Evolutionary conservation across 176 grass and related monocot genomes (phyloP).

Genomic region (Phoenix roebelenii): DNA sequence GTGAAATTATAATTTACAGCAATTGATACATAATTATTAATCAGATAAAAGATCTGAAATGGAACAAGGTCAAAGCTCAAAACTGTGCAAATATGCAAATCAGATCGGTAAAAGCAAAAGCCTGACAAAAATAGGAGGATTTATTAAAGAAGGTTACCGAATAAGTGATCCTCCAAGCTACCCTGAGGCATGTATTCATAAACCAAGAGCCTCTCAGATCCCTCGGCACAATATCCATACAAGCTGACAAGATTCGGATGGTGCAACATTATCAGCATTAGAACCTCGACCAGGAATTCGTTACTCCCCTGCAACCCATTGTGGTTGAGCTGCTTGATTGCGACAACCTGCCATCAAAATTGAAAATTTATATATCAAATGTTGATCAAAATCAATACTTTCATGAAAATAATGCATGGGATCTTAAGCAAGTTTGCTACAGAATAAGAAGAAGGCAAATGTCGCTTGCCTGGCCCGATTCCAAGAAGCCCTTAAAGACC

Average conservation of each 20-base stretch:
- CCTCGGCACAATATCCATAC: conserved; percentile 76
- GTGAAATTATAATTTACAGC: no score
- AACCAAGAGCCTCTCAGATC: conserved; percentile 80
- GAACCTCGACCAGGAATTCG: conserved; percentile 89
- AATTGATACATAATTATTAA: no score
- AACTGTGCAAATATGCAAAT: no score
- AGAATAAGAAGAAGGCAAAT: not conserved
- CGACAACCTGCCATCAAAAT: conserved; percentile 47
- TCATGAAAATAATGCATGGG: not conserved
- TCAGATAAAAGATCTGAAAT: no score
- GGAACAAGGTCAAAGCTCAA: no score
- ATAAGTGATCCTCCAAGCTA: conserved; percentile 81
- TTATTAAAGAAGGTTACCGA: conserved; percentile 39
- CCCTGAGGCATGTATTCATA: conserved; percentile 95
- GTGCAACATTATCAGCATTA: conserved; percentile 72
- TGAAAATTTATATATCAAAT: conserved; percentile 1
- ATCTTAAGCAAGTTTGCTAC: no score
- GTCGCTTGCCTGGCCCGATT: conserved; percentile 22
- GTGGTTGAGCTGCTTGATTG: conserved; percentile 78
- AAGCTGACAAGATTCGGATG: conserved; percentile 78
- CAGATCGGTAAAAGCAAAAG: no score
- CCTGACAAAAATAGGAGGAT: no score
- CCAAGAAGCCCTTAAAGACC: conserved; percentile 33
- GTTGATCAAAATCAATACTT: conserved; percentile 1
- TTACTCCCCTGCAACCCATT: conserved; percentile 68